Percentiles rank a stretch among this genome's conserved stretches.
These are phyloP conservation scores for Septoria petroselini DNA, from an alignment of 2,329 filamentous ascomycete genomes.

Conservation along the genomic window DNA sequence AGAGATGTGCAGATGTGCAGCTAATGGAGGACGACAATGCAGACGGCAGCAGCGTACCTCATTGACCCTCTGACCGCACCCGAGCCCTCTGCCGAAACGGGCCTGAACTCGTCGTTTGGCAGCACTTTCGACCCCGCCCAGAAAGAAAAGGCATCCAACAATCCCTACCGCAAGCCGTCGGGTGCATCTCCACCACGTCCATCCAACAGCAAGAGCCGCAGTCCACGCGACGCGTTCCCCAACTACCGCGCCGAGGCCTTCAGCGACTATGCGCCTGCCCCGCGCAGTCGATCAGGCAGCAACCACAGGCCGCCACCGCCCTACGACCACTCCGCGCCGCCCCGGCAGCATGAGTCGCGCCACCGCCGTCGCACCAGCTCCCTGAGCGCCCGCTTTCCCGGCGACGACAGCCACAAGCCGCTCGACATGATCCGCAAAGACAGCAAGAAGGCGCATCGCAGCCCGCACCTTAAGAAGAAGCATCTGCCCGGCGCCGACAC, in stretches of 20 bases:
- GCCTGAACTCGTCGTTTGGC: constrained; percentile 58
- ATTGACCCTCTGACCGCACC: constrained; percentile 67
- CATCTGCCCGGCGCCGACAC: constrained; percentile 67
- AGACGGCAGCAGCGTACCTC: constrained; percentile 62
- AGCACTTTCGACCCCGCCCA: constrained; percentile 43
- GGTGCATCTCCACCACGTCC: constrained; percentile 13
- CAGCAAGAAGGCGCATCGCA: constrained; percentile 62
- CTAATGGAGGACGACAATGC: too few species aligned
- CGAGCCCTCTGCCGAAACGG: constrained; percentile 65
- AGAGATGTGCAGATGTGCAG: too few species aligned
- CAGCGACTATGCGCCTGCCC: constrained; percentile 30
- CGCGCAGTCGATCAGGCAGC: constrained; percentile 24
- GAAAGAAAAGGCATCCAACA: constrained; percentile 39
- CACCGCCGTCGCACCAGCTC: constrained; percentile 50
- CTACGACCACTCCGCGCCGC: constrained; percentile 31
- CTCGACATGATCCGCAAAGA: constrained; percentile 65
- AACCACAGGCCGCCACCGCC: constrained; percentile 25
- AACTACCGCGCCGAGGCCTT: constrained; percentile 48
- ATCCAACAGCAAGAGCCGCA: constrained; percentile 33
- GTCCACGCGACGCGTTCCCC: constrained; percentile 48
- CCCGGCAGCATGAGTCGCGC: constrained; percentile 12
- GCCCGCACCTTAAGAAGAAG: constrained; percentile 63
- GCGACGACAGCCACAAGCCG: constrained; percentile 63
- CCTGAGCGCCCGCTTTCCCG: constrained; percentile 59
- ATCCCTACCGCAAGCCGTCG: constrained; percentile 42